Percentiles rank a stretch among this genome's conserved stretches.
Evolutionary conservation across 2,329 filamentous ascomycete species (phyloP).

Genomic region (Exophiala lecanii-corni): DNA sequence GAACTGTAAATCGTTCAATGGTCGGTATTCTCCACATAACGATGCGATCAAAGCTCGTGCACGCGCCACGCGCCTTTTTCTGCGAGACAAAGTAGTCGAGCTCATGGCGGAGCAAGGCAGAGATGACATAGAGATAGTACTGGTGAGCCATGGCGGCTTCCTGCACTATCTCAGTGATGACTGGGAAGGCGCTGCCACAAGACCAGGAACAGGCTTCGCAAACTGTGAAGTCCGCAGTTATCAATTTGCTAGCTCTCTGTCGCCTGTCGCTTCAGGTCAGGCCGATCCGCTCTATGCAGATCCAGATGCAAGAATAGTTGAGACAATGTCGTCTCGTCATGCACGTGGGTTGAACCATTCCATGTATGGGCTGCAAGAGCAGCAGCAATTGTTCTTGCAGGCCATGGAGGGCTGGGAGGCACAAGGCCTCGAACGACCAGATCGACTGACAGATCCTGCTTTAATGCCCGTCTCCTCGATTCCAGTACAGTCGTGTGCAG

Average conservation of each 20-base stretch:
- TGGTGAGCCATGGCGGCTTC: slow-evolving; percentile 78
- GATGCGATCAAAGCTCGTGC: slow-evolving; percentile 57
- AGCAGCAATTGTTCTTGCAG: slow-evolving; percentile 35
- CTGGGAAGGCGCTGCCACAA: slow-evolving; percentile 53
- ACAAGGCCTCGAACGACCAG: slow-evolving; percentile 33
- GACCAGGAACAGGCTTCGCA: slow-evolving; percentile 56
- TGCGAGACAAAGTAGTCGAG: slow-evolving; percentile 54
- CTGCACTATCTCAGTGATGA: slow-evolving; percentile 81
- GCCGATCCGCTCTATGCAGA: slow-evolving; percentile 45
- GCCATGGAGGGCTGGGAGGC: slow-evolving; percentile 42
- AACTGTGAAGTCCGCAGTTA: slow-evolving; percentile 70
- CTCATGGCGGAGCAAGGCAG: slow-evolving; percentile 50
- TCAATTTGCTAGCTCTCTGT: slow-evolving; percentile 57
- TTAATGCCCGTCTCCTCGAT: too few species aligned
- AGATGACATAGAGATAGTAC: slow-evolving; percentile 59
- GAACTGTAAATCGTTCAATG: slow-evolving; percentile 60
- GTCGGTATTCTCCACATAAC: slow-evolving; percentile 41
- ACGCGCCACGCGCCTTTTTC: slow-evolving; percentile 52
- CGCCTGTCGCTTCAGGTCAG: too few species aligned
- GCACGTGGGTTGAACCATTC: slow-evolving; percentile 38
- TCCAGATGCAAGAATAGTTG: slow-evolving; percentile 34
- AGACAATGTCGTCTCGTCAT: slow-evolving; percentile 38
- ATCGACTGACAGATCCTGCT: too few species aligned
- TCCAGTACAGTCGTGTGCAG: too few species aligned
- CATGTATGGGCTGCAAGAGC: slow-evolving; percentile 32